A percentile compares a stretch with the other conserved stretches of the same genome.
Evolutionary conservation across 306 rosid genomes (phyloP).

Genomic region (Vicia sativa): DNA sequence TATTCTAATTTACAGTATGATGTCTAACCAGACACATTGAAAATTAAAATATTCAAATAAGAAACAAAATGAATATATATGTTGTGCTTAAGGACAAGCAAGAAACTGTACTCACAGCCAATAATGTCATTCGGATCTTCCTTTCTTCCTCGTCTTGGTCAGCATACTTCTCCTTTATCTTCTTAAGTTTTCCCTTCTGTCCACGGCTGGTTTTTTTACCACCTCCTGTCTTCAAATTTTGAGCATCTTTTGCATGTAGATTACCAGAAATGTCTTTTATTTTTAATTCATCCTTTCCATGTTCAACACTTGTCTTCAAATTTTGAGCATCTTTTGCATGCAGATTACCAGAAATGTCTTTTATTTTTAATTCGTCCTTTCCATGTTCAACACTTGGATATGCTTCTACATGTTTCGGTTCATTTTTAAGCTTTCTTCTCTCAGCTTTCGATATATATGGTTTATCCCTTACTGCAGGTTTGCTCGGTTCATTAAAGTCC

Average conservation of each 20-base stretch:
- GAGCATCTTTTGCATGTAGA: conserved; percentile 55
- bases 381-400: conserved; percentile 54
- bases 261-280: conserved; percentile 44
- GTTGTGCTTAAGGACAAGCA: conserved; percentile 10
- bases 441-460: conserved; percentile 91
- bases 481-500: conserved; percentile 53
- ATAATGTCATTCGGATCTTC: conserved; percentile 87
- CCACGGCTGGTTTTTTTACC: conserved; percentile 82
- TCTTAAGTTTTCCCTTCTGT: conserved; percentile 82
- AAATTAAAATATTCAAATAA: conserved; percentile 1
- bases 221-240: conserved; percentile 55
- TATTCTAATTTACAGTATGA: neutral
- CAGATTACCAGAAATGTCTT: conserved; percentile 45
- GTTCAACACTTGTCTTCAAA: conserved; percentile 45
- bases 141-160: conserved; percentile 99
- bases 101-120: conserved; percentile 78
- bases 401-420: conserved; percentile 48
- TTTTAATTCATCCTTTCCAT: conserved; percentile 46
- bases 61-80: neutral
- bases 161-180: conserved; percentile 94
- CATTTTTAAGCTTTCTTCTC: conserved; percentile 89
- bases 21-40: conserved; percentile 13
- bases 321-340: conserved; percentile 56
- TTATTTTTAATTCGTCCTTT: conserved; percentile 45
- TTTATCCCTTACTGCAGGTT: conserved; percentile 68